Base-by-base conservation (phyloP, 331 rosid species). In the Malus hybrid region DNA sequence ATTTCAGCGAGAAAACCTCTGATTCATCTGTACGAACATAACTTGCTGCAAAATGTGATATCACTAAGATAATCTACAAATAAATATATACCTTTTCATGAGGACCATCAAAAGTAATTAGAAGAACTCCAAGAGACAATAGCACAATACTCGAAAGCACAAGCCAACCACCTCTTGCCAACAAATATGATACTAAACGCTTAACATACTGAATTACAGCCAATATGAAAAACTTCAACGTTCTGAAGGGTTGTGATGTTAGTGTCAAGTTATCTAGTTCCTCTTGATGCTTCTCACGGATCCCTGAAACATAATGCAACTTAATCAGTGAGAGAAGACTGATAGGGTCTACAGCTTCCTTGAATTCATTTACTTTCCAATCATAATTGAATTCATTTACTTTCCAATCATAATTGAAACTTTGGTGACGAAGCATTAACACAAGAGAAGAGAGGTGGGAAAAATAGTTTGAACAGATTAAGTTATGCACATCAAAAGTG, bases 81-180 rank as follows among this genome's bases (percentile, higher is more conserved):
- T 55, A 39, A 69, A 39, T 39, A 64, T 33, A 39, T 84, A 95
- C 99, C 92, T 90, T 89, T 75, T 87, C 99, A 64, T 92, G 91
- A 60, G 84, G 85, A 73, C 93, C 91, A 61, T 87, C 98, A 66
- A 89, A 54, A 39, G 96, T 76, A 80, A 87, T 71, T 72, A 95
- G 83, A 80, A 87, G 77, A 84, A 92, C 44, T 76, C 89, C 93
- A 67, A 88, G 71, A 72, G 78, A 83, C 73, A 70, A 86, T 50
- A 87, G 76, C n/a, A 77, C 79, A 65, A 77, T 65, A 88, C 91
- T 85, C 71, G 81, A 84, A 75, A 90, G 96, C 96, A 95, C 66
- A 80, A 95, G 84, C 97, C 96, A 92, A 46, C 98, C 98, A 72
- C 98, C 98, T 81, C 86, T 89, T 10, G 87, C 90, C 79, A 92